Base-by-base conservation (phyloP, 768 basidiomycete genomes). In the Boletus reticulatus region DNA sequence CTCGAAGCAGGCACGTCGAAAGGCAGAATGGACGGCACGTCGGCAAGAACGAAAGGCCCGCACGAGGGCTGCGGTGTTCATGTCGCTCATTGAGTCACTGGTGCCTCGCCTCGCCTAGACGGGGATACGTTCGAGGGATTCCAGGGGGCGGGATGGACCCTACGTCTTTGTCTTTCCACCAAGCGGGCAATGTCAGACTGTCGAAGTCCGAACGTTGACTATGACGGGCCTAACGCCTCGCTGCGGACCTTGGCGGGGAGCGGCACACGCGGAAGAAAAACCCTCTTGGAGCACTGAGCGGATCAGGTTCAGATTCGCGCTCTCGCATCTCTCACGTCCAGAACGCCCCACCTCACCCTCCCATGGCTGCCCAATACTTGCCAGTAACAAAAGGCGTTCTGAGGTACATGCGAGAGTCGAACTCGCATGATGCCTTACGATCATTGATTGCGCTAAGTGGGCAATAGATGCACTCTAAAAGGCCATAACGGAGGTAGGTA, bases 61-160 rank as follows among this genome's bases (percentile, higher is more conserved):
- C 34, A 78, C 75, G 54, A 66, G 73, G 14, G 72, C 74, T 8
- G 34, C 54, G 11, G 50, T 63, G 1, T 43, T 69, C 3, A 64
- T 75, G 59, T 65, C 76, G 6, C 63, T 78, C 2, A n/a, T n/a
- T n/a, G n/a, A n/a, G n/a, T n/a, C n/a, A 75, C 72, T 39, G 71
- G 65, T 10, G 69, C 55, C 1, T 24, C 44, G 12, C 41, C 58
- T 4, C 64, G 20, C 9, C 53, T 46, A 14, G 65, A 68, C 13
- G 67, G 11, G 1, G 77, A 72, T 6, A 75, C 76, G 16, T 87
- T 89, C 56, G 85, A 89, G 62, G 86, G 85, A 0, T 88, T 87
- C n/a, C n/a, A n/a, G n/a, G n/a, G n/a, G n/a, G n/a, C n/a, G n/a
- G n/a, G n/a, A n/a, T n/a, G n/a, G 19, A 0, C 3, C 24, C 57